Base-by-base conservation (phyloP, 306 rosid species). In the Prunus mume region DNA sequence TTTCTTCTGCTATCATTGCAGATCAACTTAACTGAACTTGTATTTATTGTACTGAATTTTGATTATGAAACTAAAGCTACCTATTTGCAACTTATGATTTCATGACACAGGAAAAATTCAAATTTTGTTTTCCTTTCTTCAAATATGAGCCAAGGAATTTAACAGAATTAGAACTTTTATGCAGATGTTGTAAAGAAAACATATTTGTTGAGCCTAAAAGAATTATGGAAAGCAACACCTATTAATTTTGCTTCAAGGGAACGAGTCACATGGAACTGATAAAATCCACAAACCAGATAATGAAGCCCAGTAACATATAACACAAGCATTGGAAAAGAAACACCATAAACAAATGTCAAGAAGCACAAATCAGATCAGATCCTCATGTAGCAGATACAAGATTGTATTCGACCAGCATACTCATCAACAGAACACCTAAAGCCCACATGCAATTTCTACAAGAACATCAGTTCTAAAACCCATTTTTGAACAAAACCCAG, bases 221-320 rank as follows among this genome's bases (percentile, higher is more conserved):
- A 79, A 67, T 11, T 1, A 9, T 32, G 79, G 11, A 32, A 85
- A 75, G 82, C 95, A 89, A 86, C 93, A 89, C 91, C 28, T 54
- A 67, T 58, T 17, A 4, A 2, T 86, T 11, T 91, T n/a, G 95
- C 97, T 91, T 89, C 97, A 80, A 89, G 93, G 97, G 94, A 91
- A 91, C 94, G 91, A 89, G 91, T 88, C 88, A 71, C 69, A 62
- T 70, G 86, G 92, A 90, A 83, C 86, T 19, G 81, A 83, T 32
- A 2, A 2, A 9, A 78, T 89, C 93, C 93, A n/a, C 91, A 86
- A 27, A 91, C 97, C 91, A 91, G 91, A 87, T 86, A 78, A 80
- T 51, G 92, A 89, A 91, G 97, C 96, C 12, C 27, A 38, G 43
- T 22, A 11, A 4, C 6, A 19, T 19, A 19, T 4, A 4, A 38